Percentiles rank a stretch among this genome's conserved stretches.
These are phyloP conservation scores for Mortierella sp. DNA, from an alignment of 371 early-diverging fungal species.

Conservation along the genomic window DNA sequence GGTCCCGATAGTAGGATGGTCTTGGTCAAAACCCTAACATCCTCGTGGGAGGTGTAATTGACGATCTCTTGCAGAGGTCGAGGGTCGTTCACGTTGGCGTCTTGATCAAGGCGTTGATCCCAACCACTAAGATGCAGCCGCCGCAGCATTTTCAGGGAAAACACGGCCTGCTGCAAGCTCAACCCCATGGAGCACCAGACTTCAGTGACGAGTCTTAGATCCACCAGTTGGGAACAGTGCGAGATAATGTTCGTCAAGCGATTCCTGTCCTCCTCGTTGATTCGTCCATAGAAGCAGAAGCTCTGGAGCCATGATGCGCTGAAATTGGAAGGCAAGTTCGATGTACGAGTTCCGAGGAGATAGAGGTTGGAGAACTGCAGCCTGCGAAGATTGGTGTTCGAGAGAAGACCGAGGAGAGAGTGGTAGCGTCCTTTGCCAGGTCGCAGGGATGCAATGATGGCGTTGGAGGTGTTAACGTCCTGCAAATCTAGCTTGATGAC, in stretches of 20 bases:
- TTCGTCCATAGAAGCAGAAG: neutral
- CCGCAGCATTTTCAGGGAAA: neutral
- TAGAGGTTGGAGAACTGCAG: neutral
- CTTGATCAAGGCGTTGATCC: neutral
- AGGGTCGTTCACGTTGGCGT: neutral
- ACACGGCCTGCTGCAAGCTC: neutral
- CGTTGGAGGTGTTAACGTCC: neutral
- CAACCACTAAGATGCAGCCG: neutral
- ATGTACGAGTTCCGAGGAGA: neutral
- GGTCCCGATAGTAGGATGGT: neutral
- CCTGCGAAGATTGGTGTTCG: neutral
- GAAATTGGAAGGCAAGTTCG: neutral
- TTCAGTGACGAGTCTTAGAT: neutral
- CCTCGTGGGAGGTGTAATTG: neutral
- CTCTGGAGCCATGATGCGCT: neutral
- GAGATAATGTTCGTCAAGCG: neutral
- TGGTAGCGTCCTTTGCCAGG: neutral
- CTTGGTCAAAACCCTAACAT: no score
- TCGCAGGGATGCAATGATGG: neutral
- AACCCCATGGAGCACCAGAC: no score
- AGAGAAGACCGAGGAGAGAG: neutral
- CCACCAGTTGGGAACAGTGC: neutral
- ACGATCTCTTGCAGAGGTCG: neutral
- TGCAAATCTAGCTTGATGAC: neutral
- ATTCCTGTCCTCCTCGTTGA: neutral